Evolutionary conservation across 306 rosid species (phyloP).

Genomic region (Macrotyloma uniflorum): DNA sequence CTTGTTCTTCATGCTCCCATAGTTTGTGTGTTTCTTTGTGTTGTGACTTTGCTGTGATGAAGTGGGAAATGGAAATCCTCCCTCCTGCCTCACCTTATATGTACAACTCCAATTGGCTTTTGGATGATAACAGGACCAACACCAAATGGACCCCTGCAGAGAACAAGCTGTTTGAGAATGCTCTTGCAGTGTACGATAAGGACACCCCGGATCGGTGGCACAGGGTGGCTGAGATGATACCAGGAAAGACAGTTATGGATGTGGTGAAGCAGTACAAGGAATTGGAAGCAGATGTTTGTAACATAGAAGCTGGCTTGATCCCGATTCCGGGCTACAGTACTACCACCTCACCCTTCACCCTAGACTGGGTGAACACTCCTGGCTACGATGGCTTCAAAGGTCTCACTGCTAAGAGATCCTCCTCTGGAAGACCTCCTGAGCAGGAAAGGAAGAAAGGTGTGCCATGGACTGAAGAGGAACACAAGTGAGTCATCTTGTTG

Average conservation of each 20-base stretch:
- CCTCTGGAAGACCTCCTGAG: constrained; percentile 56
- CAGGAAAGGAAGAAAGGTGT: constrained; percentile 91
- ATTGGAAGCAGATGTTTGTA: constrained; percentile 70
- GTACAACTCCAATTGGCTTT: constrained; percentile 56
- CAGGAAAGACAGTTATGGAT: constrained; percentile 73
- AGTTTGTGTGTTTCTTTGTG: background rate
- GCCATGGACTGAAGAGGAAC: constrained; percentile 98
- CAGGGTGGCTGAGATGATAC: constrained; percentile 77
- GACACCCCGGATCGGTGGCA: constrained; percentile 88
- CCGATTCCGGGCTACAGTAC: constrained; percentile 72
- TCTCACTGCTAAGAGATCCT: constrained; percentile 59
- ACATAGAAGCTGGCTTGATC: constrained; percentile 81
- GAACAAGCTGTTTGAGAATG: constrained; percentile 90
- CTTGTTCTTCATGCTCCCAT: constrained; percentile 30
- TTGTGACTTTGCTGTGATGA: constrained; percentile 44
- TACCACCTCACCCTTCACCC: constrained; percentile 60
- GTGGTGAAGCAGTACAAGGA: constrained; percentile 74
- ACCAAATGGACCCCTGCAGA: constrained; percentile 79
- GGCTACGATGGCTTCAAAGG: constrained; percentile 63
- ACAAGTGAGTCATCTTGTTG: constrained; percentile 59
- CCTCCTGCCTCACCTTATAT: constrained; percentile 52
- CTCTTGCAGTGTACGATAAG: constrained; percentile 76
- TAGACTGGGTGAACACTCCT: constrained; percentile 71
- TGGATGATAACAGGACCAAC: constrained; percentile 45
- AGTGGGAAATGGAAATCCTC: constrained; percentile 75